Percentiles rank a stretch among this genome's conserved stretches.
Evolutionary conservation across 805 yeast genomes (phyloP).

Genomic region (Kodamaea fukazawae): DNA sequence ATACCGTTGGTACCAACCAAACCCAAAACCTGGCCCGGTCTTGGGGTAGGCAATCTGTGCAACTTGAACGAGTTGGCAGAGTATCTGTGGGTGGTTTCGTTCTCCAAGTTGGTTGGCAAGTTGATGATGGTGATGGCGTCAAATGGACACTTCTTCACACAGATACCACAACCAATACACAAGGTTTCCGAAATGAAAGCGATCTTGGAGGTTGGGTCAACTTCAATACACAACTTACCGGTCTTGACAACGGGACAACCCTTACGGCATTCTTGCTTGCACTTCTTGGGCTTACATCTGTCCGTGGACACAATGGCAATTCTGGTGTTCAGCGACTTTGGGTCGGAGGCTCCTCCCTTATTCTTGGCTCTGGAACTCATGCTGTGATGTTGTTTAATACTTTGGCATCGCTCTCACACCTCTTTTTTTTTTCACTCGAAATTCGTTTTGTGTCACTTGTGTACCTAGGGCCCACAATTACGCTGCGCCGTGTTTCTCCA

Average conservation of each 20-base stretch:
- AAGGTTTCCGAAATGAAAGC: conserved; percentile 91
- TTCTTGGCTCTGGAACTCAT: conserved; percentile 14
- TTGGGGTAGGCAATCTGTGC: conserved; percentile 95
- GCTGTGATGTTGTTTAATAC: conserved; percentile 2
- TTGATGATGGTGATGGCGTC: conserved; percentile 96
- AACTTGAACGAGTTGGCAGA: conserved; percentile 97
- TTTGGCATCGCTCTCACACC: conserved; percentile 5
- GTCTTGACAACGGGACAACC: conserved; percentile 98
- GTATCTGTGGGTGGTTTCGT: conserved; percentile 93
- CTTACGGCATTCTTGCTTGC: conserved; percentile 97
- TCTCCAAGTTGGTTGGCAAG: conserved; percentile 90
- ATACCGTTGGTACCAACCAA: conserved; percentile 99
- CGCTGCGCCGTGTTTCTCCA: too few species aligned
- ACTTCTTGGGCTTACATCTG: conserved; percentile 96
- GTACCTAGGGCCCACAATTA: neutral
- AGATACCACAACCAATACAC: conserved; percentile 99
- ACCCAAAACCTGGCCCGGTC: conserved; percentile 98
- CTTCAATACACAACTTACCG: conserved; percentile 97
- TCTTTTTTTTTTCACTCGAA: conserved; percentile 13
- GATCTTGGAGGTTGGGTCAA: conserved; percentile 82
- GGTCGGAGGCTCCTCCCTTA: conserved; percentile 7
- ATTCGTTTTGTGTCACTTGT: conserved; percentile 8
- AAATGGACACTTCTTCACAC: conserved; percentile 97
- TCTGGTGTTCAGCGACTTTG: conserved; percentile 56
- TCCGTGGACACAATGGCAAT: conserved; percentile 94